Conservation (phyloP, 257 asterid genomes). For the Fraxinus excelsior region DNA sequence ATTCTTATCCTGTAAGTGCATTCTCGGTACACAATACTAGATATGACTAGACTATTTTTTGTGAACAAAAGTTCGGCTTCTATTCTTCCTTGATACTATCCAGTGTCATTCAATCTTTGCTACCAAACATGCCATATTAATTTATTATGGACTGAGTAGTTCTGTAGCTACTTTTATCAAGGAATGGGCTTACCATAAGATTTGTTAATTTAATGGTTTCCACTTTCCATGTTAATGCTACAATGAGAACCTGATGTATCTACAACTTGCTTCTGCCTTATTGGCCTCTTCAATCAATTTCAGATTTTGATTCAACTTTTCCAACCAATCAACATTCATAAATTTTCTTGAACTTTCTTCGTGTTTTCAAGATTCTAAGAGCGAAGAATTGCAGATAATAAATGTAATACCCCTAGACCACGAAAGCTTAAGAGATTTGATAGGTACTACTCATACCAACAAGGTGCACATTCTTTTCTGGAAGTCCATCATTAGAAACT, state of each 20-base stretch:
- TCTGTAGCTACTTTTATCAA: neutral
- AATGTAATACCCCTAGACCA: too few relatives aligned
- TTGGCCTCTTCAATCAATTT: neutral
- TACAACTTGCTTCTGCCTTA: neutral
- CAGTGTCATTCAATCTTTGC: neutral
- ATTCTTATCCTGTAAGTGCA: neutral
- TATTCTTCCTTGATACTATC: neutral
- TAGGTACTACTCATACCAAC: too few relatives aligned
- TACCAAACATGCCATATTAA: neutral
- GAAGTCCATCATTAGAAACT: too few relatives aligned
- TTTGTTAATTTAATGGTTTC: neutral
- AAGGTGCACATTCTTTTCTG: too few relatives aligned
- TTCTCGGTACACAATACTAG: neutral
- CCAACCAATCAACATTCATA: neutral
- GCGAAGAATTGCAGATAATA: conserved; percentile 44
- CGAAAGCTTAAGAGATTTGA: too few relatives aligned
- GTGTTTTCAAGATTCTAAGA: conserved; percentile 56
- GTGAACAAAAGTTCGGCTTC: neutral
- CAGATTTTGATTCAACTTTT: neutral
- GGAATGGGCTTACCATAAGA: neutral
- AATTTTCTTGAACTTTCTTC: neutral
- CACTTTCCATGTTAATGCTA: neutral
- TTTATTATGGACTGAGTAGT: neutral
- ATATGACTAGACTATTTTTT: neutral
- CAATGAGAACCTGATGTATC: neutral